Conservation (phyloP, 129 eudicot species). For the Saussurea involucrata region DNA sequence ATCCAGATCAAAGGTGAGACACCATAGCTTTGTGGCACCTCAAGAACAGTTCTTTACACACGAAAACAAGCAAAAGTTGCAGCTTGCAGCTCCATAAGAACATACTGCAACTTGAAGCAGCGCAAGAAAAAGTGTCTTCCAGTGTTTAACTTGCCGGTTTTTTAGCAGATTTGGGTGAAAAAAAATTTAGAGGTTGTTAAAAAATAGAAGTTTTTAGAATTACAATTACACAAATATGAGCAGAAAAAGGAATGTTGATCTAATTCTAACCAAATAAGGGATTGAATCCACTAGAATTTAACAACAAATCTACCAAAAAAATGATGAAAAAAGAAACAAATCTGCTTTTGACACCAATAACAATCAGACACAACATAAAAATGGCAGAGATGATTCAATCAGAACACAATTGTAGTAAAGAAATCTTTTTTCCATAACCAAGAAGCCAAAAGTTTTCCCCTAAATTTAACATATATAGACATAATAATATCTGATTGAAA, state of each 20-base stretch:
- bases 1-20: too few species aligned
- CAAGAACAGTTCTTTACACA: too few species aligned
- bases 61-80: too few species aligned
- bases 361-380: background rate
- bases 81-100: too few species aligned
- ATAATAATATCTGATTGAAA: conserved; percentile 8
- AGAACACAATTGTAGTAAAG: background rate
- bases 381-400: background rate
- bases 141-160: too few species aligned
- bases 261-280: background rate
- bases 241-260: background rate
- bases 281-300: background rate
- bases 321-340: background rate
- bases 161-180: too few species aligned
- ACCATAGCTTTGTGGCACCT: too few species aligned
- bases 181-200: too few species aligned
- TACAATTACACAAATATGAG: background rate
- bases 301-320: background rate
- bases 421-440: background rate
- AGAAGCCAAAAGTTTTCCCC: background rate
- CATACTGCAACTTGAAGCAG: too few species aligned
- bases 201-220: too few species aligned
- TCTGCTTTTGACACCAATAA: background rate
- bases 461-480: conserved; percentile 12
- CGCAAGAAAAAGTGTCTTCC: too few species aligned